Evolutionary conservation across 257 asterid species (phyloP), one percentile per base, ranked within the genome.

Genomic region (Verbascum thapsus): DNA sequence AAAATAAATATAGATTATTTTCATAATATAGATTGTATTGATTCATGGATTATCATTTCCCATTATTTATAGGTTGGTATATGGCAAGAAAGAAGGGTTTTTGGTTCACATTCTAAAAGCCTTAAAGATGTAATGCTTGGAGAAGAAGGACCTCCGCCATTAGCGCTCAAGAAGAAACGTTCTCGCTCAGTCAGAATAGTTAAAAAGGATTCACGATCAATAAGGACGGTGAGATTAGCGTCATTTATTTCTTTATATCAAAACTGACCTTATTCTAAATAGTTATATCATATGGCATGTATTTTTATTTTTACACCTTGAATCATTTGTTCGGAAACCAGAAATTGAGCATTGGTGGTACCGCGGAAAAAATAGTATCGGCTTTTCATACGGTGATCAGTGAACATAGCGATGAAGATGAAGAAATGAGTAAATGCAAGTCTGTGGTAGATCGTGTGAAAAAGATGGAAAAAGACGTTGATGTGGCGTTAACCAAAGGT

Each of bases 41-140:
- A 15, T 7, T 23, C 16, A 22, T 13, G 39, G 8, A n/a, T 19
- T 39, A 41, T 37, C 43, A 34, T 50, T 32, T 50, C 18, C 1
- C 38, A 23, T 65, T 60, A 56, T 47, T 53, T 58, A 19, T 68
- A 92, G 99, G 86, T 92, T 70, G 78, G 67, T 18, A 92, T 89
- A 72, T 92, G 97, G 99, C 96, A 89, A 79, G 90, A 87, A 76
- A 79, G 99, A 73, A 78, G 72, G 70, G 95, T 92, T 63, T 92
- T 92, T 73, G 99, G 97, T 61, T 87, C 96, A 59, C 87, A 60
- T 59, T 59, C 84, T 32, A 75, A 80, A 77, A 78, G 75, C 76
- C 88, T 92, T 51, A 89, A 78, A 78, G 94, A 84, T 64, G 67
- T 77, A 34, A 83, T 92, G 91, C 94, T 92, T 47, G 90, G 94